Base-by-base conservation (phyloP, 495 filamentous ascomycete species). In the Aspergillus ellipticus region DNA sequence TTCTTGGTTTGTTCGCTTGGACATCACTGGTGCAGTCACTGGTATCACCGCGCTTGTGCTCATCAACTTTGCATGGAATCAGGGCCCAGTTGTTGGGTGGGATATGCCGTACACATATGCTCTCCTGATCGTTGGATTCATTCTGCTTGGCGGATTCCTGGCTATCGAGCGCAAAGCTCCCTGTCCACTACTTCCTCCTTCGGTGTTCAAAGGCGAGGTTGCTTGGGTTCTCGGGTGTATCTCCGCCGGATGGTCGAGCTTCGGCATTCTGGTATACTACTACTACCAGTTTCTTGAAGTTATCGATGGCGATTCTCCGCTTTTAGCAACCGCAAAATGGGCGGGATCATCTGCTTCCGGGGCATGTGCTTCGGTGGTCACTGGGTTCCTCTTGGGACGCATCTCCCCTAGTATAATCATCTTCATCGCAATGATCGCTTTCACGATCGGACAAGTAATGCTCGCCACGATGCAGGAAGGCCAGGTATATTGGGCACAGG, bases 61-160 rank as follows among this genome's bases (percentile, higher is more conserved):
- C 6, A 61, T 76, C 50, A 75, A 74, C 43, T 69, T 79, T 39
- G 72, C 73, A 7, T 72, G 65, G 64, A 79, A 77, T 58, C 74
- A 77, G 56, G 61, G 61, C 6, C 61, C 65, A 0, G 54, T 69
- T 3, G 62, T 68, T 9, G 61, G 62, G 3, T 79, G 75, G 75
- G 22, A 48, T 1, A 53, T 55, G 43, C 60, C 69, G n/a, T 75
- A 77, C 64, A 60, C 68, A 49, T 72, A 66, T 46, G 59, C 73
- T n/a, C 43, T 66, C 26, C 57, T 77, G 2, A 65, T 76, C 11
- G 28, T 75, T 20, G 65, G 74, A 13, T 3, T 71, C 22, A 7
- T 76, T 2, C 54, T 73, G 33, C 20, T 73, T 2, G 54, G 47
- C 0, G 60, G 54, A 0, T 75, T 76, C 63, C 56, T 74, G 51